A percentile compares a stretch with the other conserved stretches of the same genome.
Evolutionary conservation across 2,329 filamentous ascomycete genomes (phyloP).

Genomic region (Cucurbitaria berberidis): DNA sequence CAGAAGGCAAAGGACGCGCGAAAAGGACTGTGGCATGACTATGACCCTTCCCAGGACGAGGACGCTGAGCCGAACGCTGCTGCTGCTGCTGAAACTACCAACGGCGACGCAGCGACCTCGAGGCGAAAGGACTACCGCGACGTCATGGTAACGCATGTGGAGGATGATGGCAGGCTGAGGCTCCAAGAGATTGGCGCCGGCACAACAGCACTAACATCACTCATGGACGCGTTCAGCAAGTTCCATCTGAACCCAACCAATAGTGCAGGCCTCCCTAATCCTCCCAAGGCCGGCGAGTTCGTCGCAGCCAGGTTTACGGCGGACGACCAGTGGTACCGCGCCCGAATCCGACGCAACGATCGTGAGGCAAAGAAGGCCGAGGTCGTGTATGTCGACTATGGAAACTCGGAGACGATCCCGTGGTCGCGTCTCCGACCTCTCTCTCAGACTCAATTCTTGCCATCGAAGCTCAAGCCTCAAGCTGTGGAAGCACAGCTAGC

Average conservation of each 20-base stretch:
- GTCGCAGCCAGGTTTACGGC: constrained; percentile 90
- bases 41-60: constrained; percentile 86
- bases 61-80: constrained; percentile 59
- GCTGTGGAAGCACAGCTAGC: constrained; percentile 86
- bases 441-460: constrained; percentile 76
- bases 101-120: constrained; percentile 62
- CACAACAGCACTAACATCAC: constrained; percentile 79
- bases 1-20: constrained; percentile 84
- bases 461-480: constrained; percentile 78
- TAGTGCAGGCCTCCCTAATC: constrained; percentile 71
- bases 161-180: constrained; percentile 81
- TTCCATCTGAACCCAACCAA: constrained; percentile 89
- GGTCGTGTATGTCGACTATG: constrained; percentile 94
- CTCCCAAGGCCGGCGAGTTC: constrained; percentile 88
- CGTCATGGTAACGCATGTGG: constrained; percentile 89
- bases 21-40: constrained; percentile 92
- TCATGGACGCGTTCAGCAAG: constrained; percentile 90
- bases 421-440: constrained; percentile 87
- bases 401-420: constrained; percentile 86
- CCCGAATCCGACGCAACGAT: constrained; percentile 88
- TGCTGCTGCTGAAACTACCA: constrained; percentile 54
- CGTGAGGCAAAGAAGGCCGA: constrained; percentile 85
- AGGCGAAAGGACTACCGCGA: constrained; percentile 91
- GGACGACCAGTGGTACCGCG: constrained; percentile 94
- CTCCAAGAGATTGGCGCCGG: constrained; percentile 88